These are phyloP conservation scores for Amanita muscaria DNA, from an alignment of 768 basidiomycete genomes.

Conservation along the genomic window DNA sequence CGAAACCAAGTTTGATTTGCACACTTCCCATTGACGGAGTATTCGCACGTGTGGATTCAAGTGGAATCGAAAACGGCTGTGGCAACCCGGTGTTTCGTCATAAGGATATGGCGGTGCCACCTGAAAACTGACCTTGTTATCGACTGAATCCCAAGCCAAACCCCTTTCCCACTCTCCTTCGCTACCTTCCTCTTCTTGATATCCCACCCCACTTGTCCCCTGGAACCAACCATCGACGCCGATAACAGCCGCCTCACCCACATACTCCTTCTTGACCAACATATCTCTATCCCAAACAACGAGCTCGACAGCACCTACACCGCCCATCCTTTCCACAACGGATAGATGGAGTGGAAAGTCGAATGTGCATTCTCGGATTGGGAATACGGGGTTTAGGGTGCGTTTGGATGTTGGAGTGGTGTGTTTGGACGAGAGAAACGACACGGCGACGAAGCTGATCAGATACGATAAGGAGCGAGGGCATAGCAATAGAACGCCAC, in stretches of 20 bases:
- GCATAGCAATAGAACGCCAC: too few species aligned
- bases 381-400: constrained; percentile 58
- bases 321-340: constrained; percentile 44
- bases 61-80: constrained; percentile 28
- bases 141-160: constrained; percentile 49
- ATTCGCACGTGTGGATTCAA: constrained; percentile 34
- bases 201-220: too few species aligned
- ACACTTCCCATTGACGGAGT: constrained; percentile 33
- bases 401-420: constrained; percentile 74
- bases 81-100: constrained; percentile 6
- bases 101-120: constrained; percentile 8
- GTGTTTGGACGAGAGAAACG: constrained; percentile 39
- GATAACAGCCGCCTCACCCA: constrained; percentile 84
- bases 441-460: constrained; percentile 61
- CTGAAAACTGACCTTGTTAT: constrained; percentile 71
- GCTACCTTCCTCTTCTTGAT: not conserved
- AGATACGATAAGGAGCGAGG: too few species aligned
- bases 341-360: constrained; percentile 82
- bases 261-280: constrained; percentile 74
- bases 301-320: constrained; percentile 59
- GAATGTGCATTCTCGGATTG: constrained; percentile 70
- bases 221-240: constrained; percentile 71
- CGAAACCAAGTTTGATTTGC: constrained; percentile 39
- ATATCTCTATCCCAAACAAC: constrained; percentile 94
- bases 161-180: constrained; percentile 24